These are phyloP conservation scores for Fusarium irregulare DNA, from an alignment of 2,329 filamentous ascomycete species.

Conservation along the genomic window DNA sequence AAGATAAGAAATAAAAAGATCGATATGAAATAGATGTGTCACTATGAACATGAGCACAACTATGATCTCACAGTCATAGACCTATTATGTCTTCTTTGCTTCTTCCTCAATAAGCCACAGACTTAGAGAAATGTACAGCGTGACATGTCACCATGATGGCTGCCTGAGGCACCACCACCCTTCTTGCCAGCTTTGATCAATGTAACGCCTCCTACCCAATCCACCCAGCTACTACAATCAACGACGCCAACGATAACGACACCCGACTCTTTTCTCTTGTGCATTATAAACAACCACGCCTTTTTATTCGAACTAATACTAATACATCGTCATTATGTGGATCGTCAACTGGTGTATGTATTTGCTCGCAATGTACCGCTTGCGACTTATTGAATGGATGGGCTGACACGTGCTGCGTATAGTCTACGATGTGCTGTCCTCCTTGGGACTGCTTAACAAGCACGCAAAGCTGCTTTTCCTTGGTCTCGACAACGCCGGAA, in stretches of 20 bases:
- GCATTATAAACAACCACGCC: conserved; percentile 23
- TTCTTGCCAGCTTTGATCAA: conserved; percentile 47
- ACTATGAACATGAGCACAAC: not conserved
- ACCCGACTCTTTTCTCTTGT: conserved; percentile 17
- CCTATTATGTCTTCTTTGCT: not conserved
- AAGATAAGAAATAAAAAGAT: no score
- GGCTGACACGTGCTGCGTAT: conserved; percentile 51
- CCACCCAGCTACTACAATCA: conserved; percentile 32
- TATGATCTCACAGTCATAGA: no score
- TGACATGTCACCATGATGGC: conserved; percentile 37
- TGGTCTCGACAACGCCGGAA: conserved; percentile 92
- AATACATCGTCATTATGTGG: conserved; percentile 74
- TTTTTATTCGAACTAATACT: conserved; percentile 40
- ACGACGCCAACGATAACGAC: conserved; percentile 45
- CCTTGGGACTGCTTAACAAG: conserved; percentile 91
- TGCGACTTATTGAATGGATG: conserved; percentile 18
- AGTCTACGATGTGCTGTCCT: conserved; percentile 91
- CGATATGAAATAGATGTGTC: not conserved
- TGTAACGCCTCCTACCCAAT: conserved; percentile 38
- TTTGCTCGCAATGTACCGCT: conserved; percentile 17
- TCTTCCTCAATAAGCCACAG: conserved; percentile 3
- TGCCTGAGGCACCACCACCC: conserved; percentile 48
- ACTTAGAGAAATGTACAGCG: conserved; percentile 25
- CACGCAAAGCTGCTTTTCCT: conserved; percentile 95
- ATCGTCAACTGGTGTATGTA: conserved; percentile 93